Evolutionary conservation across 306 rosid genomes (phyloP).

Genomic region (Fragaria ananassa): DNA sequence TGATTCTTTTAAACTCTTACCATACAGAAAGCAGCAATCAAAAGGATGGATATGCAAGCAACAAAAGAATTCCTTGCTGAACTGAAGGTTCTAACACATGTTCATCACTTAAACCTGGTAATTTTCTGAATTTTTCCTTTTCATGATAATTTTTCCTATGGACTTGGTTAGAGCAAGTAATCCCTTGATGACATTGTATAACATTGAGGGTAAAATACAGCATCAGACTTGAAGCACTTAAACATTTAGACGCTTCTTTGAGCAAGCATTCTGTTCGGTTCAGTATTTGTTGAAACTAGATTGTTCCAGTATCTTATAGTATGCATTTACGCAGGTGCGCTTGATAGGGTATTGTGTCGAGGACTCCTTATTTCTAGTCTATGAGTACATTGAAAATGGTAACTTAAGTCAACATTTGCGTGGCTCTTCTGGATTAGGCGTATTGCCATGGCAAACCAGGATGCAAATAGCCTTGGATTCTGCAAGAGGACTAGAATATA

Average conservation of each 20-base stretch:
- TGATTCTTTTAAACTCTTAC: slow-evolving; percentile 9
- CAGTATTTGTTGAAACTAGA: not conserved
- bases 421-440: slow-evolving; percentile 49
- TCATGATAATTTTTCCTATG: not conserved
- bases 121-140: slow-evolving; percentile 16
- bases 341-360: slow-evolving; percentile 73
- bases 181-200: not conserved
- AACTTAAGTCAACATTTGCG: slow-evolving; percentile 66
- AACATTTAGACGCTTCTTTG: not conserved
- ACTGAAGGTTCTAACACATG: slow-evolving; percentile 65
- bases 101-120: slow-evolving; percentile 86
- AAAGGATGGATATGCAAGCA: slow-evolving; percentile 85
- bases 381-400: slow-evolving; percentile 70
- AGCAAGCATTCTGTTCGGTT: not conserved
- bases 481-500: slow-evolving; percentile 76
- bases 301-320: not conserved
- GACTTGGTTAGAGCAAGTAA: slow-evolving; percentile 5
- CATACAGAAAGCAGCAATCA: slow-evolving; percentile 65
- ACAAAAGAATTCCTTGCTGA: slow-evolving; percentile 72
- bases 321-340: slow-evolving; percentile 44
- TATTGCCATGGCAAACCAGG: slow-evolving; percentile 63
- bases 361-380: slow-evolving; percentile 67
- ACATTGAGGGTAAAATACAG: not conserved
- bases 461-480: slow-evolving; percentile 74
- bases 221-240: not conserved